Evolutionary conservation across 306 rosid species (phyloP).

Genomic region (Vigna hirtella): DNA sequence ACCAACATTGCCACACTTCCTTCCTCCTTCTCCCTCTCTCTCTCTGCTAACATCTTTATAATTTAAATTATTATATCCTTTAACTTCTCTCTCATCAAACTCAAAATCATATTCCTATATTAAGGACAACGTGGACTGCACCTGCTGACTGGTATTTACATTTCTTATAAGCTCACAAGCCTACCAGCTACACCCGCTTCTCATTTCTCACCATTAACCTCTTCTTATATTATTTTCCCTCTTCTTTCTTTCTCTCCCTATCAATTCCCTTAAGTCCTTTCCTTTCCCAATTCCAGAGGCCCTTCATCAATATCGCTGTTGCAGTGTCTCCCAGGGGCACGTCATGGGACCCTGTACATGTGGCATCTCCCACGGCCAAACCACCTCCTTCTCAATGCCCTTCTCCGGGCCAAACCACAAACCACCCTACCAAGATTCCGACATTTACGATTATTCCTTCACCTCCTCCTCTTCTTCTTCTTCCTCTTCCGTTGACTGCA

Average conservation of each 20-base stretch:
- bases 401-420: slow-evolving; percentile 66
- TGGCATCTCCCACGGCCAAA: slow-evolving; percentile 62
- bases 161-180: slow-evolving; percentile 42
- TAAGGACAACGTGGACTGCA: slow-evolving; percentile 81
- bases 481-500: slow-evolving; percentile 83
- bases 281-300: neutral
- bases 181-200: slow-evolving; percentile 18
- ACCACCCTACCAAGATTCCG: slow-evolving; percentile 45
- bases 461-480: slow-evolving; percentile 11
- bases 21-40: neutral
- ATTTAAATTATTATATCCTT: neutral
- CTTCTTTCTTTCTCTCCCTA: neutral
- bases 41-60: neutral
- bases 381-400: slow-evolving; percentile 69
- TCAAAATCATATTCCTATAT: slow-evolving; percentile 27
- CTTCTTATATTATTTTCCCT: slow-evolving; percentile 45
- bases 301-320: slow-evolving; percentile 39
- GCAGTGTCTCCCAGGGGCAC: slow-evolving; percentile 66
- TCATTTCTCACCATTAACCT: slow-evolving; percentile 19
- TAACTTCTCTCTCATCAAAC: neutral
- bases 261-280: no score
- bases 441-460: slow-evolving; percentile 45
- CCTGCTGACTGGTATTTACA: slow-evolving; percentile 80
- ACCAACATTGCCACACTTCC: slow-evolving; percentile 6
- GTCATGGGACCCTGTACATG: slow-evolving; percentile 74